Conservation (phyloP, 1,284 basidiomycete species). For the Mycena citricolor region DNA sequence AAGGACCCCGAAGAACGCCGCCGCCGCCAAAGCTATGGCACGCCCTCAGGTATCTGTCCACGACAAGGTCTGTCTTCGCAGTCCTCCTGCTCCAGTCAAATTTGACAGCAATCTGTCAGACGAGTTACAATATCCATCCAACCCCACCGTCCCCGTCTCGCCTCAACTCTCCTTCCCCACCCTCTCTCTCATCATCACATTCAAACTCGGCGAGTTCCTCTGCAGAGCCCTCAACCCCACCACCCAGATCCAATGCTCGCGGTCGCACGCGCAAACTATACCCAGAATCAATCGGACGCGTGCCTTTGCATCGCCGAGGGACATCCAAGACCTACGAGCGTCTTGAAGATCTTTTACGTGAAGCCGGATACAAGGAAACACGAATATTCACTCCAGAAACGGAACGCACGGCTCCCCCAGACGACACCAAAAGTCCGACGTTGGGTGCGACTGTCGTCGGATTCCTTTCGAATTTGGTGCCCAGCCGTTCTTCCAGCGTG, state of each 20-base stretch:
- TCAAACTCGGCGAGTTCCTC: slow-evolving; percentile 43
- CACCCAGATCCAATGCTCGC: slow-evolving; percentile 23
- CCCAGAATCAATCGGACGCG: slow-evolving; percentile 54
- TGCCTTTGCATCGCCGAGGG: slow-evolving; percentile 71
- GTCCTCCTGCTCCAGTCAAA: too few species aligned
- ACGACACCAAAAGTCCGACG: slow-evolving; percentile 16
- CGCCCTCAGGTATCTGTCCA: too few species aligned
- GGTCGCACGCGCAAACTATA: slow-evolving; percentile 46
- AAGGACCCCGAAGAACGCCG: too few species aligned
- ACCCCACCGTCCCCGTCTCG: slow-evolving; percentile 23
- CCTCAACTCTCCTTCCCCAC: slow-evolving; percentile 19
- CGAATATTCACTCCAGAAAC: slow-evolving; percentile 82
- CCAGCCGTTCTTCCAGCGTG: slow-evolving; percentile 20
- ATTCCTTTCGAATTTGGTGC: slow-evolving; percentile 20
- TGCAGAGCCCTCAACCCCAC: slow-evolving; percentile 41
- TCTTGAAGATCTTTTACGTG: slow-evolving; percentile 77
- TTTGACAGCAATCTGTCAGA: too few species aligned
- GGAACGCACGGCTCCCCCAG: slow-evolving; percentile 42
- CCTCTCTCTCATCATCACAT: slow-evolving; percentile 35
- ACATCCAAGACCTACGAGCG: slow-evolving; percentile 78
- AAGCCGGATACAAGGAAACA: slow-evolving; percentile 89
- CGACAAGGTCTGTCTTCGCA: too few species aligned
- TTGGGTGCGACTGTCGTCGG: slow-evolving; percentile 20
- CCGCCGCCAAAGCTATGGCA: too few species aligned
- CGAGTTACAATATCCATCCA: slow-evolving; percentile 20